Evolutionary conservation across 192 early-diverging fungal genomes (phyloP), one percentile per base, ranked within the genome.

Genomic region (Podila epigama): DNA sequence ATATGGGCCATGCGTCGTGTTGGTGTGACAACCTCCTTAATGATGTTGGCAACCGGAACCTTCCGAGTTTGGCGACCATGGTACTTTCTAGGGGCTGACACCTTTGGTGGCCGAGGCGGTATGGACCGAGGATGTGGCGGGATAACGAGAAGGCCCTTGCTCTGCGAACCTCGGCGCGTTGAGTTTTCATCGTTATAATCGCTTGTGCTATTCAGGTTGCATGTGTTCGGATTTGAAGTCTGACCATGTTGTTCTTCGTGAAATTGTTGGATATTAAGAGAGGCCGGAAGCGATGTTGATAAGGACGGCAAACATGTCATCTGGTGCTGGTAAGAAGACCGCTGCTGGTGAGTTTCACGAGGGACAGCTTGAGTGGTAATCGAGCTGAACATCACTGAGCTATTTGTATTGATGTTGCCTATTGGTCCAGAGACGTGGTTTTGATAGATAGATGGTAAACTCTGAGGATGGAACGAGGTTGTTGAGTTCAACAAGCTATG

Each of bases 1-100:
- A 82, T 82, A 62, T 82, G 81, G 12, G 81, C 81, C 61, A 79
- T 66, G 5, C 81, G 60, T 69, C 81, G 81, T 16, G 63, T 67
- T 16, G 79, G 79, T 2, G 44, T 44, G 18, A 51, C 48, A 2
- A 63, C 53, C 11, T 75, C 71, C 22, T 66, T 66, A 51, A 63
- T 60, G n/a, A 63, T 41, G 36, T 61, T 62, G 11, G 60, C 54
- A 18, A 67, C 33, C 15, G 20, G 37, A 13, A 11, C 39, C 31
- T 61, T 73, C 8, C 71, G 51, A 25, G 58, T n/a, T 29, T 67
- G 63, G 22, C 71, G 71, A 16, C 71, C 71, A 3, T 51, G 28
- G 32, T 75, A 75, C 40, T 51, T 54, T 51, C 71, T 51, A 41
- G 71, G 71, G 4, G 62, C 62, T 3, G 59, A 50, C 8, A 65